phyloP scores from a whole-genome alignment of 1,284 basidiomycete genomes.

The Mycosarcoma maydis region DNA sequence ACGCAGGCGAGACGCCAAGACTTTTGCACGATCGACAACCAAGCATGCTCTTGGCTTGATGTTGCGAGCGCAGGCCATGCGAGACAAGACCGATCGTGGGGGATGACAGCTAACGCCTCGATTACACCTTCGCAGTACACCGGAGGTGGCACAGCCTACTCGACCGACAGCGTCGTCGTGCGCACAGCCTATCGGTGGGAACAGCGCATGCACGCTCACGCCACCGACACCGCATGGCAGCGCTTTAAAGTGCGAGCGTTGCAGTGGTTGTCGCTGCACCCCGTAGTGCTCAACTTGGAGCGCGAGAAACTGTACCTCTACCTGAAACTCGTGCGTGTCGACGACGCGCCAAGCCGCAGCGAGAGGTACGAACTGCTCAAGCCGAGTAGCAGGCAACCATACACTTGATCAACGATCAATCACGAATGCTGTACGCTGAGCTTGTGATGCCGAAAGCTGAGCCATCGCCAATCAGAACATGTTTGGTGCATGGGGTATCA shows the following conservation, averaged over 20 bases:
- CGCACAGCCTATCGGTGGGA: constrained; percentile 51
- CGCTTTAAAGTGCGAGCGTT: constrained; percentile 25
- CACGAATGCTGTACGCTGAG: no score
- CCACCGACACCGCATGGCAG: constrained; percentile 29
- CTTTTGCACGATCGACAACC: constrained; percentile 74
- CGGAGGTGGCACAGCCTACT: constrained; percentile 78
- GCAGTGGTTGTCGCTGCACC: constrained; percentile 47
- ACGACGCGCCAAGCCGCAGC: no score
- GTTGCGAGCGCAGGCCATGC: not conserved
- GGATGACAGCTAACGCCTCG: constrained; percentile 69
- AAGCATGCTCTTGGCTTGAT: not conserved
- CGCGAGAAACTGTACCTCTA: constrained; percentile 47
- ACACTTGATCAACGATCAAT: not conserved
- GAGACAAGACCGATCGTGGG: constrained; percentile 70
- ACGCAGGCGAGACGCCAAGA: constrained; percentile 72
- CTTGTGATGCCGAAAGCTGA: no score
- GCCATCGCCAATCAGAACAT: no score
- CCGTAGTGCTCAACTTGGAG: constrained; percentile 34
- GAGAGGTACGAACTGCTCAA: constrained; percentile 35
- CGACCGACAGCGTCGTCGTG: constrained; percentile 70
- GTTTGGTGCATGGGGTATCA: no score
- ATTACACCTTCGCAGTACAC: constrained; percentile 68
- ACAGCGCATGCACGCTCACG: constrained; percentile 30
- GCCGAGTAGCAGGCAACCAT: constrained; percentile 8
- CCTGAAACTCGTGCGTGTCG: constrained; percentile 26